Percentiles rank a stretch among this genome's conserved stretches.
Evolutionary conservation across 192 early-diverging fungal species (phyloP).

Genomic region (Geranomyces variabilis): DNA sequence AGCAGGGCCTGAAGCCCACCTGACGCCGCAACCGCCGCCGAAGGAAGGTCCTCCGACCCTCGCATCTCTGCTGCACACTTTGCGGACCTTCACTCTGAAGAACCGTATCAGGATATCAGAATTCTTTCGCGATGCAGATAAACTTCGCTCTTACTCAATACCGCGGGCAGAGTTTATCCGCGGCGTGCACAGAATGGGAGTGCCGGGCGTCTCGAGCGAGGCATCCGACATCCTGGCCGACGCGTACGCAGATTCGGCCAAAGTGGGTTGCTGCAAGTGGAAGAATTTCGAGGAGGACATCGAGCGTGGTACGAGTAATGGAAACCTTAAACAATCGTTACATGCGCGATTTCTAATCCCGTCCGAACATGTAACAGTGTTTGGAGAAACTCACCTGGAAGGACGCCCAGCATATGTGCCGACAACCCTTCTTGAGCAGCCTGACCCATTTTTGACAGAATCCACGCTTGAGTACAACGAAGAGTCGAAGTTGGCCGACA

Average conservation of each 20-base stretch:
- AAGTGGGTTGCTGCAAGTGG: slow-evolving; percentile 38
- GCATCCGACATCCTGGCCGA: slow-evolving; percentile 50
- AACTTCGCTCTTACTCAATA: slow-evolving; percentile 54
- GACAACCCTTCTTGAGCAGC: slow-evolving; percentile 6
- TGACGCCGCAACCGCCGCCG: background rate
- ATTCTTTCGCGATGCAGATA: slow-evolving; percentile 63
- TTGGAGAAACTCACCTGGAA: slow-evolving; percentile 52
- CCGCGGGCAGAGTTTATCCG: slow-evolving; percentile 56
- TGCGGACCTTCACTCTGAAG: slow-evolving; percentile 40
- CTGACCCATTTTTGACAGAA: slow-evolving; percentile 40
- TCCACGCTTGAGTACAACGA: slow-evolving; percentile 37
- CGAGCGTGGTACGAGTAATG: slow-evolving; percentile 44
- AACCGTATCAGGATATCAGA: slow-evolving; percentile 57
- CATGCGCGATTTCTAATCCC: no score
- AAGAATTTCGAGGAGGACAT: slow-evolving; percentile 53
- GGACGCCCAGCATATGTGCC: slow-evolving; percentile 43
- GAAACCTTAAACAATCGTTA: no score
- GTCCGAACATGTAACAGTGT: no score
- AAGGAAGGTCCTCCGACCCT: slow-evolving; percentile 4
- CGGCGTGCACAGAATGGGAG: slow-evolving; percentile 52
- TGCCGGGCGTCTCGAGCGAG: slow-evolving; percentile 33
- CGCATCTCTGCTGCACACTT: slow-evolving; percentile 29
- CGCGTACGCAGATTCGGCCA: slow-evolving; percentile 36
- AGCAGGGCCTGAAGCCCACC: background rate
- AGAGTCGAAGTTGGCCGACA: slow-evolving; percentile 27